Evolutionary conservation across 1,284 basidiomycete species (phyloP).

Genomic region (Athelia sp.): DNA sequence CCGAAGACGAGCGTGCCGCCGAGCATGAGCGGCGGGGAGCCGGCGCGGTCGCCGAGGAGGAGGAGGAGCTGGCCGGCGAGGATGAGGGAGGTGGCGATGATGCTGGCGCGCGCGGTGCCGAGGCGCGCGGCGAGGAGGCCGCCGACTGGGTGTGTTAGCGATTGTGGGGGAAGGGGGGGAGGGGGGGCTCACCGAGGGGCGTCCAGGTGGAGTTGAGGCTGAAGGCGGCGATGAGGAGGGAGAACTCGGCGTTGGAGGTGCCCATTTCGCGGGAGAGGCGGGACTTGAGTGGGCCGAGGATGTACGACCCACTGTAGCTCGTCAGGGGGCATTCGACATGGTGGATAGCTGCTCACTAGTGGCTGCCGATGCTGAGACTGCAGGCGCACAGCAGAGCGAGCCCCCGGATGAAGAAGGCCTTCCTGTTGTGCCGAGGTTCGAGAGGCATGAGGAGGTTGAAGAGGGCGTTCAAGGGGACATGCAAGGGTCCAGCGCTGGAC

Average conservation of each 20-base stretch:
- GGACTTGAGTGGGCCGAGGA: slow-evolving; percentile 72
- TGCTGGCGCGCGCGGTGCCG: slow-evolving; percentile 64
- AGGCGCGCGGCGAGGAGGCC: slow-evolving; percentile 63
- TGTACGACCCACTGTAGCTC: slow-evolving; percentile 54
- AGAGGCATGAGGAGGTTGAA: too few species aligned
- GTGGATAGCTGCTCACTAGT: slow-evolving; percentile 50
- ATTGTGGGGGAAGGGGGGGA: too few species aligned
- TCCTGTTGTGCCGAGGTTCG: neutral
- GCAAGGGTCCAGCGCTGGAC: too few species aligned
- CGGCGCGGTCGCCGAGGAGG: slow-evolving; percentile 55
- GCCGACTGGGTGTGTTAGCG: slow-evolving; percentile 23
- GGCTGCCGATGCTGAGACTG: slow-evolving; percentile 67
- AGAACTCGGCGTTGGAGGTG: slow-evolving; percentile 73
- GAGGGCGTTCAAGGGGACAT: too few species aligned
- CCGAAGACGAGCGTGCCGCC: slow-evolving; percentile 74
- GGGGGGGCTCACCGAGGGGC: slow-evolving; percentile 41
- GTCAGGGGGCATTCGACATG: slow-evolving; percentile 2
- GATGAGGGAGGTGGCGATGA: slow-evolving; percentile 68
- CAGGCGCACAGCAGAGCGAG: slow-evolving; percentile 72
- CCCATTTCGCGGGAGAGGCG: slow-evolving; percentile 67
- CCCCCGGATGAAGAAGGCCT: slow-evolving; percentile 43
- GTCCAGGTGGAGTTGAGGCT: slow-evolving; percentile 81
- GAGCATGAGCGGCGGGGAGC: slow-evolving; percentile 59
- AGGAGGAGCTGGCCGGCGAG: slow-evolving; percentile 60
- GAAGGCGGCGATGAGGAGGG: slow-evolving; percentile 68